phyloP scores from a whole-genome alignment of 495 filamentous ascomycete species.

The Penicillium goetzii region DNA sequence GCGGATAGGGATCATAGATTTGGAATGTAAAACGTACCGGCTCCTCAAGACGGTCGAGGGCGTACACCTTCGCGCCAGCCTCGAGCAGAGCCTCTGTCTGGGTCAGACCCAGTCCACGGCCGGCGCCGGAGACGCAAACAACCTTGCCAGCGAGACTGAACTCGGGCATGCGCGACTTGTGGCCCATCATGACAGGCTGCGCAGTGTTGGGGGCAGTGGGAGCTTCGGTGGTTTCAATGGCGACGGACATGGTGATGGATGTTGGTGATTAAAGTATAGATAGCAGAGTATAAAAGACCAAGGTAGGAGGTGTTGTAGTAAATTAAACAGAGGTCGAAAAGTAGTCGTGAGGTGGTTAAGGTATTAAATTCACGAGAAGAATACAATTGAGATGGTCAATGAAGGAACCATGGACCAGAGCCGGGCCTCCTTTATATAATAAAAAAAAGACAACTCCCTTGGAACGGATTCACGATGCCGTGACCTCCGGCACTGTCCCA shows the following conservation, averaged over 20 bases:
- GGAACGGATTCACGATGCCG: conserved; percentile 1
- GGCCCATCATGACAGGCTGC: conserved; percentile 38
- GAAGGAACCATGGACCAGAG: conserved; percentile 11
- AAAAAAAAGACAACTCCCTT: background rate
- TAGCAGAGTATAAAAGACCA: background rate
- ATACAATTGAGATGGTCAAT: conserved; percentile 5
- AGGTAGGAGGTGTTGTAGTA: background rate
- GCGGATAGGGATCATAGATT: background rate
- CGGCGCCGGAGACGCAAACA: conserved; percentile 77
- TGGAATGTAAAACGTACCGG: conserved; percentile 36
- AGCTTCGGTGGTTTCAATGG: conserved; percentile 42
- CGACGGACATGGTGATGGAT: conserved; percentile 42
- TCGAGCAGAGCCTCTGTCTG: conserved; percentile 81
- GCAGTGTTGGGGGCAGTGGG: conserved; percentile 31
- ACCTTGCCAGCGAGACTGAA: conserved; percentile 80
- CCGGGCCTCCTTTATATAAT: conserved; percentile 16
- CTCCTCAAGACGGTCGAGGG: conserved; percentile 51
- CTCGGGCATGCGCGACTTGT: conserved; percentile 63
- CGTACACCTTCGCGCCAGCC: conserved; percentile 70
- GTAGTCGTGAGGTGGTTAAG: conserved; percentile 4
- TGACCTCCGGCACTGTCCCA: conserved; percentile 3
- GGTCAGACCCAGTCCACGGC: conserved; percentile 76
- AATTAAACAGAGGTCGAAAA: background rate
- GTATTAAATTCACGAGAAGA: conserved; percentile 12
- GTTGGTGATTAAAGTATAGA: conserved; percentile 8